phyloP scores from a whole-genome alignment of 768 basidiomycete species.

The Phaeotremella fagi region DNA sequence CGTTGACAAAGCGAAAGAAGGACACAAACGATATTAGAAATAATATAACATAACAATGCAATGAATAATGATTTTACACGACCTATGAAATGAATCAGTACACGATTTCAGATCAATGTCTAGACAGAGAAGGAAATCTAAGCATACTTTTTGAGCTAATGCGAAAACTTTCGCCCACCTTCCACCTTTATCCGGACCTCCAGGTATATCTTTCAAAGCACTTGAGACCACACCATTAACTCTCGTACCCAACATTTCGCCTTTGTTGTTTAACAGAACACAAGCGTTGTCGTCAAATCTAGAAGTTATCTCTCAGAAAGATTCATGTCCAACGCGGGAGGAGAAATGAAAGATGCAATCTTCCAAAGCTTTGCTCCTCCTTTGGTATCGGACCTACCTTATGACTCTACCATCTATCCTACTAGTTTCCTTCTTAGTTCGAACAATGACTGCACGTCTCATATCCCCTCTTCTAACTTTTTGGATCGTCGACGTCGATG shows the following conservation, averaged over 20 bases:
- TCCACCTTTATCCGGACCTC: slow-evolving; percentile 39
- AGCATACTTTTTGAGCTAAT: slow-evolving; percentile 90
- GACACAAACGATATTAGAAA: no score
- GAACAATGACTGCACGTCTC: slow-evolving; percentile 89
- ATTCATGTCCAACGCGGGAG: no score
- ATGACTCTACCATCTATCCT: slow-evolving; percentile 66
- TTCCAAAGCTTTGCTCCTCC: not conserved
- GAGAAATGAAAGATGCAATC: no score
- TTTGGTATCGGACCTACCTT: not conserved
- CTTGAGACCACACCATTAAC: slow-evolving; percentile 90
- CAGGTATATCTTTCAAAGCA: slow-evolving; percentile 73
- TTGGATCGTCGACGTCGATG: slow-evolving; percentile 57
- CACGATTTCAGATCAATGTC: no score
- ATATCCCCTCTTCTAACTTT: slow-evolving; percentile 93
- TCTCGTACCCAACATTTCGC: slow-evolving; percentile 81
- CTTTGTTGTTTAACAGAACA: slow-evolving; percentile 89
- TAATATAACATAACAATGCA: no score
- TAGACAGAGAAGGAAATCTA: no score
- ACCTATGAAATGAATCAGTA: no score
- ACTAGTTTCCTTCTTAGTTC: slow-evolving; percentile 88
- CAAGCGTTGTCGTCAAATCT: slow-evolving; percentile 94
- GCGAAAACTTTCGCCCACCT: slow-evolving; percentile 90
- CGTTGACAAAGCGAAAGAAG: no score
- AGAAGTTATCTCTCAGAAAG: not conserved
- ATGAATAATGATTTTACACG: no score